Evolutionary conservation across 192 early-diverging fungal species (phyloP), one percentile per base, ranked within the genome.

Genomic region (Powellomyces hirtus): DNA sequence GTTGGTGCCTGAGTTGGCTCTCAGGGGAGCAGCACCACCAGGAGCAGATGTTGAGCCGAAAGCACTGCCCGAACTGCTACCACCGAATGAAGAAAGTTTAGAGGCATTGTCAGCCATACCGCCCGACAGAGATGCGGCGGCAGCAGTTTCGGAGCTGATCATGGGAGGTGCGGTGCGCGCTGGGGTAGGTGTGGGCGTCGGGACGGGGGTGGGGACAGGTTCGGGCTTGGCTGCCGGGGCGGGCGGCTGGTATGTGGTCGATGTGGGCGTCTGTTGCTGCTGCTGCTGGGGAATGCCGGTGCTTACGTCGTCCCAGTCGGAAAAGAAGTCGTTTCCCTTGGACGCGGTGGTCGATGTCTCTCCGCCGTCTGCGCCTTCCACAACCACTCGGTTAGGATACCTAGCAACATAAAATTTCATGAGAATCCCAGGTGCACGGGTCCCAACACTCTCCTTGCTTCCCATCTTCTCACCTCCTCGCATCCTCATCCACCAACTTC

Each of bases 401-500:
- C 70, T 72, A 36, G 53, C 16, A 56, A 29, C 6, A 27, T 16
- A 4, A 7, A 16, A 4, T 3, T 49, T 49, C 46, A 49, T 18
- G n/a, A 49, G n/a, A n/a, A n/a, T n/a, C n/a, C n/a, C n/a, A n/a
- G n/a, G n/a, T n/a, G n/a, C n/a, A n/a, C n/a, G n/a, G n/a, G n/a
- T n/a, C n/a, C n/a, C n/a, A n/a, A n/a, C n/a, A n/a, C n/a, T n/a
- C n/a, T n/a, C n/a, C n/a, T 50, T 34, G 1, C 20, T 10, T 64
- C 24, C 14, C 3, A 4, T 33, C n/a, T n/a, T 20, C 64, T n/a
- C 45, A 81, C 78, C 37, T 62, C 45, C 61, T 37, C 13, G 67
- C 74, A 66, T 97, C 95, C 45, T 92, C 88, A 38, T 88, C 80
- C 5, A 85, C 85, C 18, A 91, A 83, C 70, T 79, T 81, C 30